Conservation (phyloP, 768 basidiomycete genomes). For the Crepidotus variabilis region DNA sequence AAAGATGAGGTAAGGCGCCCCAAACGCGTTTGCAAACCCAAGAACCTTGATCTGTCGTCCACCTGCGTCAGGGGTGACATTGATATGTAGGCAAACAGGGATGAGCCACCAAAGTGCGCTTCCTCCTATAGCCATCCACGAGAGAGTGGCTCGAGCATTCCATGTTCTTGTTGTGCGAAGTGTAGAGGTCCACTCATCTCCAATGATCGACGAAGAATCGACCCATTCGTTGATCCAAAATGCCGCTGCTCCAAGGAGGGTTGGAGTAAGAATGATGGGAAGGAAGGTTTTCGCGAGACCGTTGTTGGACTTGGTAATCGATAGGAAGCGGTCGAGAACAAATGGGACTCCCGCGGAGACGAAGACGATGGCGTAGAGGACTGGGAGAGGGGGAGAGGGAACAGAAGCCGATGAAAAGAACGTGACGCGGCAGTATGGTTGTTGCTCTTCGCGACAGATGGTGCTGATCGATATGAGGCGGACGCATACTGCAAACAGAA, state of each 20-base stretch:
- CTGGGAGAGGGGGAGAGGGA: conserved; percentile 58
- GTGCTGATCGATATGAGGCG: conserved; percentile 81
- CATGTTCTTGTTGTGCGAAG: conserved; percentile 56
- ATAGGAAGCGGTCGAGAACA: conserved; percentile 51
- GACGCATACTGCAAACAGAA: conserved; percentile 61
- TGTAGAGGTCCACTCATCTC: conserved; percentile 32
- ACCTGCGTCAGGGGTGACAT: conserved; percentile 26
- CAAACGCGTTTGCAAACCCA: conserved; percentile 89
- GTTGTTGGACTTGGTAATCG: conserved; percentile 67
- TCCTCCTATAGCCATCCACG: conserved; percentile 48
- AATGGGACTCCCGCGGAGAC: conserved; percentile 54
- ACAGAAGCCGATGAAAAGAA: conserved; percentile 78
- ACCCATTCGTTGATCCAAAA: conserved; percentile 86
- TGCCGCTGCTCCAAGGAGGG: conserved; percentile 52
- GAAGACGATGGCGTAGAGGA: conserved; percentile 56
- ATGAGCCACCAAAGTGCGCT: conserved; percentile 65
- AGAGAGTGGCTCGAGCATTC: conserved; percentile 55
- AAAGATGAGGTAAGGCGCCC: conserved; percentile 83
- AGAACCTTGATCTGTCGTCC: conserved; percentile 48
- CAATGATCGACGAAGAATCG: conserved; percentile 44
- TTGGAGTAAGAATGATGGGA: conserved; percentile 50
- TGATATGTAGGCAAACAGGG: conserved; percentile 73
- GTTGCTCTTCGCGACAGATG: conserved; percentile 93
- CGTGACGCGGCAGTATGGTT: conserved; percentile 84
- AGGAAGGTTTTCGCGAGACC: conserved; percentile 69